These are phyloP conservation scores for Chloroidium sp. DNA, from an alignment of 163 green algal species.

Conservation along the genomic window DNA sequence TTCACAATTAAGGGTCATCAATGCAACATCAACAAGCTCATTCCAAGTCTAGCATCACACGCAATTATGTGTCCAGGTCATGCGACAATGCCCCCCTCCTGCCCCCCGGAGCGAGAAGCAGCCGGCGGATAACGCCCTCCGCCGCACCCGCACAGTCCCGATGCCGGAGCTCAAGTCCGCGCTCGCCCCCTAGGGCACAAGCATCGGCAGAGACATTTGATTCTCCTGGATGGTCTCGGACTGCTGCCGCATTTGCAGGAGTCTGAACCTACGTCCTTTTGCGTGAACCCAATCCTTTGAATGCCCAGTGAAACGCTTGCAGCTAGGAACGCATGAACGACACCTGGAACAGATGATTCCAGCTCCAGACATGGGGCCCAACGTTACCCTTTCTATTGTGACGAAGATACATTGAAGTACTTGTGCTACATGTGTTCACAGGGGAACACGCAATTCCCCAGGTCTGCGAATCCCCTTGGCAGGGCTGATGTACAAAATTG, in stretches of 20 bases:
- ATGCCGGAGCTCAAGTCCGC: neutral
- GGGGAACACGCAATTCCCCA: neutral
- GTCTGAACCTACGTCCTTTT: no score
- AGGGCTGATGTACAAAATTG: neutral
- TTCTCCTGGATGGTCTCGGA: no score
- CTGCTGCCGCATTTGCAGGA: no score
- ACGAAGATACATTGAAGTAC: no score
- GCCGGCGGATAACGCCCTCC: neutral
- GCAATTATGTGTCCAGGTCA: neutral
- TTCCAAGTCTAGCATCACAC: no score
- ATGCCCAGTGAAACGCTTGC: no score
- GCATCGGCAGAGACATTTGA: neutral
- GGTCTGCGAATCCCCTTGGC: neutral
- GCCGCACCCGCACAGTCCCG: slow-evolving; percentile 3
- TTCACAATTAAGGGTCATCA: no score
- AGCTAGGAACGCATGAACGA: neutral
- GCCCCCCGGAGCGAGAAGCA: neutral
- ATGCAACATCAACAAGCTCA: no score
- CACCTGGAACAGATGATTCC: neutral
- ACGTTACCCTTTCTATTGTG: neutral
- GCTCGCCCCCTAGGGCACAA: neutral
- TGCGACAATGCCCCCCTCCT: neutral
- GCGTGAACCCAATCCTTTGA: no score
- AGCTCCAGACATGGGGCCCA: neutral
- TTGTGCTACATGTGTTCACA: no score